phyloP scores from a whole-genome alignment of 768 basidiomycete species.

The Xerocomus potaroensis region DNA sequence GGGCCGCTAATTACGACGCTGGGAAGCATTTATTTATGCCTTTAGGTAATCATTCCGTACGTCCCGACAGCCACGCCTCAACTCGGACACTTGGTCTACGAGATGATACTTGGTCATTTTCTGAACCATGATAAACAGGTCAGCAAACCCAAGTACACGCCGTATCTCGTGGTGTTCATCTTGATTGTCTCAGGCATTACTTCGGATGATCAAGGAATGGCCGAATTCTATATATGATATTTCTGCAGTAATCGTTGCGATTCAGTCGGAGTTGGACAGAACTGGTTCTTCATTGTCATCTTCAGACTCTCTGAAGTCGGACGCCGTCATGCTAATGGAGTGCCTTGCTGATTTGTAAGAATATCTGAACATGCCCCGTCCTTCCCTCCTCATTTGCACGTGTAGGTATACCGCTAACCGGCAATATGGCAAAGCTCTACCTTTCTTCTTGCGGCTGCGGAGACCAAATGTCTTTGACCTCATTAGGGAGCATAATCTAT shows the following conservation, averaged over 20 bases:
- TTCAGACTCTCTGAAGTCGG: slow-evolving; percentile 39
- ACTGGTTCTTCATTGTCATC: slow-evolving; percentile 47
- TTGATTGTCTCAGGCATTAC: slow-evolving; percentile 50
- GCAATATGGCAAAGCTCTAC: slow-evolving; percentile 92
- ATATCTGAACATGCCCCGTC: background rate
- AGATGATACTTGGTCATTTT: slow-evolving; percentile 90
- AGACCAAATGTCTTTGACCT: slow-evolving; percentile 90
- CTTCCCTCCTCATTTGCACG: background rate
- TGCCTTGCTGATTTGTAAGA: slow-evolving; percentile 86
- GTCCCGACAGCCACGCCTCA: slow-evolving; percentile 82
- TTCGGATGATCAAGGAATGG: slow-evolving; percentile 82
- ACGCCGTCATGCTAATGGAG: slow-evolving; percentile 77
- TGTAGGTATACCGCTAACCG: slow-evolving; percentile 77
- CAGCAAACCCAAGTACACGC: background rate
- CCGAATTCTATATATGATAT: slow-evolving; percentile 89
- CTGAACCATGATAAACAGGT: slow-evolving; percentile 74
- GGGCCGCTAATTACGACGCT: slow-evolving; percentile 15
- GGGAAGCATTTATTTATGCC: slow-evolving; percentile 1
- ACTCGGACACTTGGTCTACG: slow-evolving; percentile 82
- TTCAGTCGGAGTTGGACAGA: slow-evolving; percentile 76
- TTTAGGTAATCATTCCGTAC: slow-evolving; percentile 80
- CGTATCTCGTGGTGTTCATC: background rate
- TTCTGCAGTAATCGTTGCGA: slow-evolving; percentile 81
- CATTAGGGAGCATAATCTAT: slow-evolving; percentile 89
- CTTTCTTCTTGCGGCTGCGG: slow-evolving; percentile 82